Base-by-base conservation (phyloP, 345 rosid genomes). In the Nasturtium officinale region DNA sequence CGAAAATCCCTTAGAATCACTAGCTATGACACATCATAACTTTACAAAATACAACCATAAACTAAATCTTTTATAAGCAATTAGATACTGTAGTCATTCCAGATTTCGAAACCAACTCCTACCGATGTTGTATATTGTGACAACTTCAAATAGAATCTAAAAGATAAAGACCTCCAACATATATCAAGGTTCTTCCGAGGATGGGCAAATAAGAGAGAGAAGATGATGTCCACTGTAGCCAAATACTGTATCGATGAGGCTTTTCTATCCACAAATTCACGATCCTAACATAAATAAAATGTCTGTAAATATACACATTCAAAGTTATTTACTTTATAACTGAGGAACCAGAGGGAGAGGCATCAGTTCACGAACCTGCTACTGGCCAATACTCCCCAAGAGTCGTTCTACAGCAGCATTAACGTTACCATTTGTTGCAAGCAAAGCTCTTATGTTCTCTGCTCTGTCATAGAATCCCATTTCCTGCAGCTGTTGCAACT, bases 401-500 rank as follows among this genome's bases (percentile, higher is more conserved):
- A 92, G 96, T 17, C 92, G 90, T 81, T 92, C 97, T 21, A 89
- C 92, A 3, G 96, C 97, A 56, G 96, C 97, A 52, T 92, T 87
- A 21, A 92, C 94, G 48, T 89, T 92, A 20, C 97, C 97, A 18
- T 87, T 82, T 7, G 94, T 86, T 40, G 96, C 96, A 56, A 84
- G 81, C 52, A 92, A 81, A 4, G 96, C 96, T 53, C 92, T 79
- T 72, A 92, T 87, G 78, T 92, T 92, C 84, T 92, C 97, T 73
- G 85, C 90, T 11, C 88, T 81, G 80, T 89, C 94, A n/a, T 75
- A 85, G 83, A 92, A 89, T 32, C 97, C 97, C 97, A 92, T 91
- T 73, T 89, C 97, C 79, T 87, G 96, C 28, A 91, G 86, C 82
- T 91, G 97, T 55, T 90, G 71, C 68, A 91, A 76, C 75, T 91